Base-by-base conservation (phyloP, 2,329 filamentous ascomycete species). In the Bipolaris oryzae region DNA sequence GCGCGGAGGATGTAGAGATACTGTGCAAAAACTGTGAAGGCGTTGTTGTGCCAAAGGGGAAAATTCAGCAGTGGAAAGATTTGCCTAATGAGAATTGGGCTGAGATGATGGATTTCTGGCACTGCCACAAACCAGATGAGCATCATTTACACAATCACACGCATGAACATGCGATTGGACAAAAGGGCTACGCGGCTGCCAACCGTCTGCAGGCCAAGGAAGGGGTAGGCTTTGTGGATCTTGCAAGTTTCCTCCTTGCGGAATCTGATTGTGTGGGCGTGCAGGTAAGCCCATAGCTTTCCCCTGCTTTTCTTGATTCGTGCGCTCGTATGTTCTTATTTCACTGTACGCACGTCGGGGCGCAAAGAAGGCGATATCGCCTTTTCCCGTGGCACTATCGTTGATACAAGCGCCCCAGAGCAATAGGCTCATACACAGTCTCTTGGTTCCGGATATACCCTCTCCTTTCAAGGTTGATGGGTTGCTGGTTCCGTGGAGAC, bases 71-170 rank as follows among this genome's bases (percentile, higher is more conserved):
- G 35, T 99, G 95, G 94, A 96, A 94, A 77, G 92, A 99, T 71
- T 80, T 99, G 16, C 95, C 95, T 0, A 96, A 92, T 71, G 92
- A 96, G 68, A 94, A 96, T 70, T 99, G 95, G 95, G 96, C 95
- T 0, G 95, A 99, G 78, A 96, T 99, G 93, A 99, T 99, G 95
- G 96, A 99, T 75, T 96, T 99, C 67, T 99, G 95, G 95, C 96
- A 99, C 76, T 99, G 95, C 71, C 95, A 99, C 76, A 98, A 98
- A 76, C 95, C 96, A 1, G 76, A 81, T 37, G 83, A 87, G 58
- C 81, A 87, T 53, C 80, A 87, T 55, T 78, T 86, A 56, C 80
- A 86, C 59, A 75, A 81, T 23, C 77, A 81, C 10, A 67, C 72
- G n/a, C 73, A 80, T 31, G 65, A 69, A 10, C 63, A 68, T 3